Percentiles rank a stretch among this genome's conserved stretches.
Evolutionary conservation across 2,329 filamentous ascomycete species (phyloP).

Genomic region (Ceratocystis papillata): DNA sequence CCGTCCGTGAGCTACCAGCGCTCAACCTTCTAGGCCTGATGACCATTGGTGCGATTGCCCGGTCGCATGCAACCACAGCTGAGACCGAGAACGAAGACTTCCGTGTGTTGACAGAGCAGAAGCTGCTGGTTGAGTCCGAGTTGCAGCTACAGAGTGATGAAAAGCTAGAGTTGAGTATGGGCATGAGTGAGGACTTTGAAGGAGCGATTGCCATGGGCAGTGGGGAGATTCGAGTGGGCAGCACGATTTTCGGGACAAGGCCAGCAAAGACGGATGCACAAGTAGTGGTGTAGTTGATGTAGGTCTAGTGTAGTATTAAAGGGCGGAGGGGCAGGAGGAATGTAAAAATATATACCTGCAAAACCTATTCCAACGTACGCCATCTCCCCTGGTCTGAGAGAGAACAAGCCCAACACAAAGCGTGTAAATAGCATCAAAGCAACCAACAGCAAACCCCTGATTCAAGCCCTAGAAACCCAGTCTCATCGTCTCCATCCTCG

Average conservation of each 20-base stretch:
- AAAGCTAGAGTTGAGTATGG: constrained; percentile 84
- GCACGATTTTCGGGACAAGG: constrained; percentile 81
- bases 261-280: constrained; percentile 70
- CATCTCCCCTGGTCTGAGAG: not conserved
- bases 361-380: not conserved
- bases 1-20: constrained; percentile 62
- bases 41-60: constrained; percentile 92
- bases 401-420: not conserved
- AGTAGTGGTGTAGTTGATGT: constrained; percentile 39
- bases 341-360: constrained; percentile 2
- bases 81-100: constrained; percentile 93
- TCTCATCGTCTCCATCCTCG: not conserved
- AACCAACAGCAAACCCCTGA: not conserved
- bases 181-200: constrained; percentile 96
- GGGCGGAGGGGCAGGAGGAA: not conserved
- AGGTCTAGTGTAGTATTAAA: too few species aligned
- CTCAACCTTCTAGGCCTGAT: constrained; percentile 74
- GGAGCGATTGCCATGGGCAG: constrained; percentile 75
- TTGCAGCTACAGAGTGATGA: constrained; percentile 34
- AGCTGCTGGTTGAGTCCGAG: constrained; percentile 56
- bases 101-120: constrained; percentile 51
- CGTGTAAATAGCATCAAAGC: not conserved
- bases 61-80: constrained; percentile 60
- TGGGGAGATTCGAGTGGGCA: constrained; percentile 81
- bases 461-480: not conserved